Evolutionary conservation across 371 early-diverging fungal genomes (phyloP), one percentile per base, ranked within the genome.

Genomic region (Mortierella sp.): DNA sequence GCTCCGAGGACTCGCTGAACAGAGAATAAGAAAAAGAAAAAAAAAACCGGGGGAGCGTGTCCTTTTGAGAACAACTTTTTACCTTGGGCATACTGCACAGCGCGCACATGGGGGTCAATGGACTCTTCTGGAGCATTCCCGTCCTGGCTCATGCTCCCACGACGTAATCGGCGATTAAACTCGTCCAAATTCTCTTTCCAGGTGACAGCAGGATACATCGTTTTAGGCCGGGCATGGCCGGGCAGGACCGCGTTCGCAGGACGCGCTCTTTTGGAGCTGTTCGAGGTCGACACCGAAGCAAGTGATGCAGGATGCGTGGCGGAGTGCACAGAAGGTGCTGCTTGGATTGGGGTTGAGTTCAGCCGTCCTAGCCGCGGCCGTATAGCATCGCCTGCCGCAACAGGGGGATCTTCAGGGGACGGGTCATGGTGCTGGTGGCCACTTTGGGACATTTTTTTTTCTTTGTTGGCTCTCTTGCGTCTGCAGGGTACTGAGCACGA

Each of bases 101-200:
- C 37, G 5, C 9, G 37, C 37, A 37, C 37, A 37, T 37, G 37
- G 37, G 37, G 9, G 37, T 37, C 37, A 9, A 37, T 37, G 37
- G 37, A 37, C 9, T 79, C 70, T 7, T 72, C 79, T 43, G 72
- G 70, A 4, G 70, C 64, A 21, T 56, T 46, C 44, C 64, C 64
- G 30, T 79, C 79, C 43, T 66, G 45, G 59, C 70, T 79, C n/a
- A 79, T 57, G 52, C 79, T 79, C 15, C 79, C 79, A 18, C 79
- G 69, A 43, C 79, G 73, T 16, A 79, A 64, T 50, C 79, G 72
- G 4, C 67, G 52, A 37, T 79, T 72, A 64, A 79, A 79, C 44
- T 72, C 79, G 64, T 79, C 79, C 28, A 79, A 57, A 53, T 69
- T 69, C 57, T 79, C 79, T 43, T 79, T 79, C 79, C 79, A 79